Conservation (phyloP, 345 rosid genomes). For the Populus euphratica region DNA sequence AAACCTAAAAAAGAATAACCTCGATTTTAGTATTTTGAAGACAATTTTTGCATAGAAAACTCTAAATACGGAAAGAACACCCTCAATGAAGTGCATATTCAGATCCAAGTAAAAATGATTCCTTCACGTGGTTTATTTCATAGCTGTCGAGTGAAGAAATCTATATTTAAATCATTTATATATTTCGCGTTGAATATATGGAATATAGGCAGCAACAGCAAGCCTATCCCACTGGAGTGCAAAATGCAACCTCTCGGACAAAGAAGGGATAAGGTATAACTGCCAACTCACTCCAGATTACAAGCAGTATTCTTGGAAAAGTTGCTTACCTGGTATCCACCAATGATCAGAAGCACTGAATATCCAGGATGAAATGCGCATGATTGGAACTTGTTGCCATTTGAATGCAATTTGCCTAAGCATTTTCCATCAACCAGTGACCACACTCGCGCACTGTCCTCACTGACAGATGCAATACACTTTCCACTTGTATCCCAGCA, state of each 20-base stretch:
- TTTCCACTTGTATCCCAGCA: conserved; percentile 33
- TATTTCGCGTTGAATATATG: not conserved
- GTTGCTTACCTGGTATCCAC: conserved; percentile 27
- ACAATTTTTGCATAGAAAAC: not conserved
- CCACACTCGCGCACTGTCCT: conserved; percentile 29
- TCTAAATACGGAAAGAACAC: not conserved
- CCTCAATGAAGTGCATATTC: not conserved
- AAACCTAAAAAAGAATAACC: not conserved
- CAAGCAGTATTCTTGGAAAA: not conserved
- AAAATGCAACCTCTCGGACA: not conserved
- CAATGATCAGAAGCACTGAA: conserved; percentile 26
- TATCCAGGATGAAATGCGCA: conserved; percentile 31
- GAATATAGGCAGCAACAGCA: not conserved
- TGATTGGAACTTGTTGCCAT: conserved; percentile 33
- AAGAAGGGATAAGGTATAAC: not conserved
- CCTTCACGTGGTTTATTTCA: not conserved
- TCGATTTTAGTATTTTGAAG: not conserved
- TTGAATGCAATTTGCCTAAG: conserved; percentile 16
- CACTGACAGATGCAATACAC: conserved; percentile 32
- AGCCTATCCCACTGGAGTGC: not conserved
- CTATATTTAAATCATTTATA: not conserved
- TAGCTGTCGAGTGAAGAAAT: not conserved
- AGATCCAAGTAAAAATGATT: not conserved
- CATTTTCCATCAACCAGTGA: conserved; percentile 22
- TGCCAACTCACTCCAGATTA: too few species aligned